Percentiles rank a stretch among this genome's conserved stretches.
Conservation (phyloP, 768 basidiomycete species). For the Hericium coralloides region DNA sequence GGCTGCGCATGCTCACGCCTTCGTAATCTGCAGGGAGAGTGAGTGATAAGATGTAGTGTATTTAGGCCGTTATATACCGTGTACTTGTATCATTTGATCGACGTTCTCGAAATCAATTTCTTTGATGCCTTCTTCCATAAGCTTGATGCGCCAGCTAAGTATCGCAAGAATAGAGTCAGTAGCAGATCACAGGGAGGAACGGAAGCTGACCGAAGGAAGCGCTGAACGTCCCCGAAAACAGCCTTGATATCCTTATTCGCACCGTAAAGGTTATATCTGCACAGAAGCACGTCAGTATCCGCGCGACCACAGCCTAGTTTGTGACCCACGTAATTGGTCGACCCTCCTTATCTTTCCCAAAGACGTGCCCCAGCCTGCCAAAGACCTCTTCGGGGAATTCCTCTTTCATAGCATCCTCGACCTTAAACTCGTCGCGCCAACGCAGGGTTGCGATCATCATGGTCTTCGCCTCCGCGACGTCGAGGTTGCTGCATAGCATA, state of each 20-base stretch:
- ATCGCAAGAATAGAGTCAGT: neutral
- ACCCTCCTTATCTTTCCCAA: conserved; percentile 63
- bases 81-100: conserved; percentile 23
- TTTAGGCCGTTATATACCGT: conserved; percentile 4
- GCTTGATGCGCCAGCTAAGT: conserved; percentile 65
- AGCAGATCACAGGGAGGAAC: neutral
- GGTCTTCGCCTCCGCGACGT: conserved; percentile 42
- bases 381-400: conserved; percentile 27
- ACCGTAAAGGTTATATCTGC: conserved; percentile 75
- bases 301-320: neutral
- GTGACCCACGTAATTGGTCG: conserved; percentile 57
- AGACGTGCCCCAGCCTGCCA: conserved; percentile 52
- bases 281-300: neutral
- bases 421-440: conserved; percentile 61
- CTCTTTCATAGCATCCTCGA: conserved; percentile 49
- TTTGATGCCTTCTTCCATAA: conserved; percentile 62
- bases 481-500: conserved; percentile 35
- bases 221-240: conserved; percentile 68
- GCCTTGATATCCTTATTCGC: conserved; percentile 54
- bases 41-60: too few species aligned
- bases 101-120: conserved; percentile 63
- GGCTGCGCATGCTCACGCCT: conserved; percentile 55
- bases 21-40: conserved; percentile 49
- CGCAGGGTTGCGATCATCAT: conserved; percentile 63
- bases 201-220: conserved; percentile 57